Percentiles rank a stretch among this genome's conserved stretches.
These are phyloP conservation scores for Teratosphaeria destructans DNA, from an alignment of 2,329 filamentous ascomycete species.

Conservation along the genomic window DNA sequence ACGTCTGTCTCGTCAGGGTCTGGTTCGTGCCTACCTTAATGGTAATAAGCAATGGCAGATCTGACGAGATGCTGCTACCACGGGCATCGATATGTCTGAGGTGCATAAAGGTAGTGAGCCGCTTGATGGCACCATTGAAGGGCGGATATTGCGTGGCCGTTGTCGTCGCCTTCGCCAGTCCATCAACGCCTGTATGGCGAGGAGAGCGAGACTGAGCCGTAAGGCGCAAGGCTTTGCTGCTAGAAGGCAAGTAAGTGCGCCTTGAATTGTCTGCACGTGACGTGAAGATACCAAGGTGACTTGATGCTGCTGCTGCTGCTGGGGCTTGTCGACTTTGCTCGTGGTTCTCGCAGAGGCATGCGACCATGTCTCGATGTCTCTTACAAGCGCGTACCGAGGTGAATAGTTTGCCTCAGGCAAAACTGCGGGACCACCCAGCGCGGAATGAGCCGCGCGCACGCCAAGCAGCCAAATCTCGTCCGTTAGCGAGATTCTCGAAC, in stretches of 20 bases:
- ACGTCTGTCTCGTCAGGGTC: background rate
- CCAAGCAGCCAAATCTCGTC: background rate
- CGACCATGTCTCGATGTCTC: background rate
- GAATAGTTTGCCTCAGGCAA: background rate
- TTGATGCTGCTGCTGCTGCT: no score
- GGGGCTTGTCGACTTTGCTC: no score
- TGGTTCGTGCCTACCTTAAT: background rate
- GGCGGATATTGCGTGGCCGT: no score
- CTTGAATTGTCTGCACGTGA: no score
- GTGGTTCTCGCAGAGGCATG: no score
- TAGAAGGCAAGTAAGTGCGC: background rate
- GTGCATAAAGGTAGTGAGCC: background rate
- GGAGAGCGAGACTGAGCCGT: background rate
- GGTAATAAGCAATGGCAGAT: background rate
- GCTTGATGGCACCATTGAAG: background rate
- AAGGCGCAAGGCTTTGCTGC: background rate
- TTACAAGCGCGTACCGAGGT: background rate
- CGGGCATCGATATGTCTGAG: no score
- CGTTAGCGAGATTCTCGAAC: background rate
- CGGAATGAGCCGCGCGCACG: background rate
- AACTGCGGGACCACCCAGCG: background rate
- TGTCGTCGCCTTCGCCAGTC: background rate
- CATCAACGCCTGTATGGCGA: background rate
- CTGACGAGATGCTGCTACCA: background rate
- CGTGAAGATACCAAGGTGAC: no score